Percentiles rank a stretch among this genome's conserved stretches.
Conservation (phyloP, 208 protist species). For the Herpetomonas samuelpessoai region DNA sequence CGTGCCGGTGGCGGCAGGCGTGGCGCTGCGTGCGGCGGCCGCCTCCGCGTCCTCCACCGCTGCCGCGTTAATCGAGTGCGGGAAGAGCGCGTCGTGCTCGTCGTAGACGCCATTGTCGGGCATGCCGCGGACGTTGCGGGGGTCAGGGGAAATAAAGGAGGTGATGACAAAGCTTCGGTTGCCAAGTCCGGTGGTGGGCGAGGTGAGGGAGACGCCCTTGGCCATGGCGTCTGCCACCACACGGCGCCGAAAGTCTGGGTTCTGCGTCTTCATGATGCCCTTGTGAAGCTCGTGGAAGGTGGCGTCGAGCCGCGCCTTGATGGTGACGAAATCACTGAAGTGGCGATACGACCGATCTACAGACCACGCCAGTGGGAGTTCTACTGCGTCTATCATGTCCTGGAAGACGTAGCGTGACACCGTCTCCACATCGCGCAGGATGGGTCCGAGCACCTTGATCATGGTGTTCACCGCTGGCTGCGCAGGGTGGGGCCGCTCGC, state of each 20-base stretch:
- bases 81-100: not conserved
- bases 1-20: not conserved
- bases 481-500: slow-evolving; percentile 19
- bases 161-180: slow-evolving; percentile 21
- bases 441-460: slow-evolving; percentile 19
- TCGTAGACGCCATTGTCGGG: slow-evolving; percentile 17
- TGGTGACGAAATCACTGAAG: slow-evolving; percentile 40
- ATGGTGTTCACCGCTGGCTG: slow-evolving; percentile 29
- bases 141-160: slow-evolving; percentile 16
- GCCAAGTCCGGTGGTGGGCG: not conserved
- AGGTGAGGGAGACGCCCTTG: slow-evolving; percentile 7
- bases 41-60: not conserved
- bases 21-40: not conserved
- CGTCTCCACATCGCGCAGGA: slow-evolving; percentile 25
- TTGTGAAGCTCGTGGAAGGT: slow-evolving; percentile 34
- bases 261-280: slow-evolving; percentile 30
- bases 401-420: slow-evolving; percentile 47
- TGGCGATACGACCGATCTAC: slow-evolving; percentile 24
- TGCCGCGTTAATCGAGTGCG: not conserved
- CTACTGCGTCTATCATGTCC: slow-evolving; percentile 52
- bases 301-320: slow-evolving; percentile 32
- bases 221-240: not conserved
- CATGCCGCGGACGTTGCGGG: slow-evolving; percentile 16
- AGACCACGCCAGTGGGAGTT: slow-evolving; percentile 27
- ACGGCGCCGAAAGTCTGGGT: slow-evolving; percentile 9